phyloP scores from a whole-genome alignment of 305 asterid genomes.

The Coffea humblotiana region DNA sequence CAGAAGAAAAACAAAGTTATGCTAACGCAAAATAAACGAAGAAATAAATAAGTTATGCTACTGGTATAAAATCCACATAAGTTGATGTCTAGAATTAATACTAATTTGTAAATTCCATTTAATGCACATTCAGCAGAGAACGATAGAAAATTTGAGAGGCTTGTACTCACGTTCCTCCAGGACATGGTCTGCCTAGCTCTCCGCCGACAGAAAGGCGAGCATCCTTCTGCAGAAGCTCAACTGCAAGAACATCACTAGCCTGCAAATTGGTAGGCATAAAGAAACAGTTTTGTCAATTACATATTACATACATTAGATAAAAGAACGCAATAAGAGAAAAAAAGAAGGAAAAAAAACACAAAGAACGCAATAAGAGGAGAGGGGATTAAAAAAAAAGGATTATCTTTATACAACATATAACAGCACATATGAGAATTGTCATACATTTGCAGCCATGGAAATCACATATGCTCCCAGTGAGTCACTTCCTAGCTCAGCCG shows the following conservation, averaged over 20 bases:
- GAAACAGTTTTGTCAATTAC: conserved; percentile 25
- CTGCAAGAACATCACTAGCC: conserved; percentile 99
- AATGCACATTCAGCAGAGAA: background rate
- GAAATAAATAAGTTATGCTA: no score
- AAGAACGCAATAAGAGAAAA: background rate
- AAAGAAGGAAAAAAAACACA: background rate
- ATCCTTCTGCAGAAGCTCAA: conserved; percentile 96
- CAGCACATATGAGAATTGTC: conserved; percentile 8
- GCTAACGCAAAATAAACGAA: no score
- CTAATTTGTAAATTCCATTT: no score
- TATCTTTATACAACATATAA: background rate
- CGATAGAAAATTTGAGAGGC: background rate
- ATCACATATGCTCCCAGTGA: conserved; percentile 97
- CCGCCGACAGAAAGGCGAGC: conserved; percentile 82
- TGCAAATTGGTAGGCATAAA: conserved; percentile 36
- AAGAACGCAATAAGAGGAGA: no score
- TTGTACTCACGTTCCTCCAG: conserved; percentile 75
- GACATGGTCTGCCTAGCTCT: conserved; percentile 75
- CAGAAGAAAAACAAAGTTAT: no score
- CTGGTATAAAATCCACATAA: background rate
- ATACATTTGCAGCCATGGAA: conserved; percentile 94
- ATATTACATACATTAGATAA: background rate
- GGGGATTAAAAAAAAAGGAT: background rate
- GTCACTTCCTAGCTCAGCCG: conserved; percentile 92
- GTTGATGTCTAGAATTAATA: background rate